Evolutionary conservation across 371 early-diverging fungal species (phyloP).

Genomic region (Coemansia sp.): DNA sequence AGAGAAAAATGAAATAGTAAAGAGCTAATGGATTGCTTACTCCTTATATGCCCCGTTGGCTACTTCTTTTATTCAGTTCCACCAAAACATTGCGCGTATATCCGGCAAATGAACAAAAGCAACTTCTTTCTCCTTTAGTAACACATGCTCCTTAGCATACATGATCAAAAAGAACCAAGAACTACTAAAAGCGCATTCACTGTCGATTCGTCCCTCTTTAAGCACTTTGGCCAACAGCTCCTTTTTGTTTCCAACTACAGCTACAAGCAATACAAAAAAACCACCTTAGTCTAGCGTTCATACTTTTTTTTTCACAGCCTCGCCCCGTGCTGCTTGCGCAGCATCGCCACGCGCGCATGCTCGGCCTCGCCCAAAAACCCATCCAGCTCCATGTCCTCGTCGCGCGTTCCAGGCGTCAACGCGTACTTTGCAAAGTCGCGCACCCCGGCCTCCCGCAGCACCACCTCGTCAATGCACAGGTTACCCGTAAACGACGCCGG

Average conservation of each 20-base stretch:
- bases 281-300: neutral
- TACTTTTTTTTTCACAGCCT: slow-evolving; percentile 10
- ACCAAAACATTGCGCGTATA: no score
- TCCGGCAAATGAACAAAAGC: no score
- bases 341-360: slow-evolving; percentile 36
- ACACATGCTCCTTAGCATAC: no score
- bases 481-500: slow-evolving; percentile 58
- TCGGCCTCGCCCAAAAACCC: slow-evolving; percentile 67
- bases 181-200: neutral
- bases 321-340: slow-evolving; percentile 27
- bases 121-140: no score
- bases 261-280: neutral
- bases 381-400: slow-evolving; percentile 61
- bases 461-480: slow-evolving; percentile 73
- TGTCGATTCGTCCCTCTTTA: neutral
- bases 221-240: neutral
- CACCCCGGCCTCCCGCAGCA: slow-evolving; percentile 68
- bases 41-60: no score
- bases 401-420: slow-evolving; percentile 55
- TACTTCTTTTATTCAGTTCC: no score
- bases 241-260: neutral
- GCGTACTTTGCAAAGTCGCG: slow-evolving; percentile 68
- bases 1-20: no score
- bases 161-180: no score
- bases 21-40: no score